These are phyloP conservation scores for Clausena lansium DNA, from an alignment of 345 rosid genomes.

Conservation along the genomic window DNA sequence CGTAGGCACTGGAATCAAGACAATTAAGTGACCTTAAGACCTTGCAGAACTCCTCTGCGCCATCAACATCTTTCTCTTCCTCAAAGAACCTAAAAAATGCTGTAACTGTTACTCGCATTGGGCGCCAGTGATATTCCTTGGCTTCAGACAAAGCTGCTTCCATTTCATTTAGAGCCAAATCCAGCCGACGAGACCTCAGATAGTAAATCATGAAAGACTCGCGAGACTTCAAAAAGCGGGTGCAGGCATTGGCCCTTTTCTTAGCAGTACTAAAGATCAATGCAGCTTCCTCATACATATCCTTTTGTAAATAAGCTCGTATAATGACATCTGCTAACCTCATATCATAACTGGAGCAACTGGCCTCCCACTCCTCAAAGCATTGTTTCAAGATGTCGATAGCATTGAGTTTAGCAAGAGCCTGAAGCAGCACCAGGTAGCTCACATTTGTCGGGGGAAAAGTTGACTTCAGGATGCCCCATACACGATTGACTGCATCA, in stretches of 20 bases:
- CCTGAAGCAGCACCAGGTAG: slow-evolving; percentile 55
- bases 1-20: slow-evolving; percentile 33
- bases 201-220: slow-evolving; percentile 60
- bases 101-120: slow-evolving; percentile 24
- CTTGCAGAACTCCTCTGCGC: slow-evolving; percentile 21
- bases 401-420: slow-evolving; percentile 58
- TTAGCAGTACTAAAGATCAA: slow-evolving; percentile 36
- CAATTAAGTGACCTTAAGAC: slow-evolving; percentile 35
- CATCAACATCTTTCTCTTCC: slow-evolving; percentile 55
- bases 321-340: slow-evolving; percentile 53
- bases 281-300: slow-evolving; percentile 58
- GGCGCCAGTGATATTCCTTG: slow-evolving; percentile 14
- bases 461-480: slow-evolving; percentile 49
- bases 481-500: slow-evolving; percentile 55
- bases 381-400: slow-evolving; percentile 44
- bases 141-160: slow-evolving; percentile 43
- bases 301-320: slow-evolving; percentile 42
- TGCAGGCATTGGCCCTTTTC: slow-evolving; percentile 34
- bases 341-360: slow-evolving; percentile 49
- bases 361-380: slow-evolving; percentile 70
- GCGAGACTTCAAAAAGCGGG: slow-evolving; percentile 27
- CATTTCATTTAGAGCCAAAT: slow-evolving; percentile 47
- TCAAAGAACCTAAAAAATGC: slow-evolving; percentile 44
- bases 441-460: slow-evolving; percentile 45
- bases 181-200: slow-evolving; percentile 39